phyloP scores from a whole-genome alignment of 345 rosid genomes.

The Moringa oleifera region DNA sequence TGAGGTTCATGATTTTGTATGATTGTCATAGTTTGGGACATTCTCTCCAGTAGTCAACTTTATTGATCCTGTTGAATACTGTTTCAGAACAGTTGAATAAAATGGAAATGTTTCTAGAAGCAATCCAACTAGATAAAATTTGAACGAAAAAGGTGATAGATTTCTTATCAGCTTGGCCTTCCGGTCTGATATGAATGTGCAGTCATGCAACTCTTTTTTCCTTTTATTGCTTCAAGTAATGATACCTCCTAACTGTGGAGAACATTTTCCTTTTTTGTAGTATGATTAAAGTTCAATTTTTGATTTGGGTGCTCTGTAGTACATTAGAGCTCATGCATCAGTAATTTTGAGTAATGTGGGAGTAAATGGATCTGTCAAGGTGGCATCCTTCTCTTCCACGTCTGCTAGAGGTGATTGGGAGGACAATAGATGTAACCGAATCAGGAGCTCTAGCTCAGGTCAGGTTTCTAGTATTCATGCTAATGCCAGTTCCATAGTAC shows the following conservation, averaged over 20 bases:
- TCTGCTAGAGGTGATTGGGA: constrained; percentile 19
- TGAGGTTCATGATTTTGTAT: background rate
- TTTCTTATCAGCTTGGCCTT: background rate
- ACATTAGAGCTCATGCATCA: constrained; percentile 15
- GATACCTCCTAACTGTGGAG: background rate
- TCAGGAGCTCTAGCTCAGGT: constrained; percentile 13
- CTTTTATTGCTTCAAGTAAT: background rate
- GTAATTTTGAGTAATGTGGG: constrained; percentile 16
- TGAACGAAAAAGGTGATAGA: background rate
- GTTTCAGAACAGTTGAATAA: no score
- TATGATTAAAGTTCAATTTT: background rate
- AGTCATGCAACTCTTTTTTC: no score
- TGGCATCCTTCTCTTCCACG: constrained; percentile 10
- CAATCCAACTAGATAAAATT: no score
- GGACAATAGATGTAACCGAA: constrained; percentile 19
- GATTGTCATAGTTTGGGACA: background rate
- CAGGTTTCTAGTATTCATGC: constrained; percentile 15
- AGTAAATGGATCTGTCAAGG: constrained; percentile 18
- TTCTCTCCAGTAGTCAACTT: background rate
- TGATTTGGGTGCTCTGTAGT: constrained; percentile 18
- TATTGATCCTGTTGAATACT: background rate
- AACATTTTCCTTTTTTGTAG: background rate
- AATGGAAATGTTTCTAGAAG: background rate
- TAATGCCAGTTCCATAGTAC: constrained; percentile 14
- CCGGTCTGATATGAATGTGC: background rate